Evolutionary conservation across 257 asterid genomes (phyloP), one percentile per base, ranked within the genome.

Genomic region (Solanum lycopersicoides): DNA sequence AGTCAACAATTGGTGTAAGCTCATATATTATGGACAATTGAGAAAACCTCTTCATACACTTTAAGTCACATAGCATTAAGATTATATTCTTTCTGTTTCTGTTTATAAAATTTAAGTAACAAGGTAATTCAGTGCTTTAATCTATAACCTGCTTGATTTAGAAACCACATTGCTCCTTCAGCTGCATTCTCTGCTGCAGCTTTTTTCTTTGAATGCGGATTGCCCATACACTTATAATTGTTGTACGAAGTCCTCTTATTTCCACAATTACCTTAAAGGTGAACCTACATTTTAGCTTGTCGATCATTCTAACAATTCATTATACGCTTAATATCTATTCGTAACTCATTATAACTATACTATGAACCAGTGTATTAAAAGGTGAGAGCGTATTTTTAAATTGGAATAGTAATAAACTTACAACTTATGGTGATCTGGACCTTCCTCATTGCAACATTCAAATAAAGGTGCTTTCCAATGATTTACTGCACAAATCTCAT

Each of bases 101-200:
- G 32, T 68, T 3, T 18, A 13, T 20, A 4, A 11, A 10, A 10
- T 10, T 35, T 18, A 71, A 32, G 12, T 3, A 18, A 35, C 34
- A 42, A 41, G 34, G 7, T 25, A 45, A 15, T 12, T 83, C 53
- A 83, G n/a, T 23, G 20, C 23, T 83, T 86, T 15, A 53, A 71
- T 45, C 34, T 50, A 86, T 86, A 72, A 47, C 83, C 87, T 16
- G 83, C n/a, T 68, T 86, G 37, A 3, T 72, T 86, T 23, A 86
- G 65, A 74, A 42, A 86, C 88, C 88, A 71, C 45, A 86, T 15
- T 7, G 88, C 88, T 37, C 88, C 88, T 86, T 86, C 88, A 69
- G 88, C 88, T 47, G 88, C 88, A 86, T 50, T 72, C 44, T 86
- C 88, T n/a, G 88, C 88, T 50, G 88, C 83, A 34, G 25, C 47